These are phyloP conservation scores for Nakataea oryzae DNA, from an alignment of 2,329 filamentous ascomycete genomes.

Conservation along the genomic window DNA sequence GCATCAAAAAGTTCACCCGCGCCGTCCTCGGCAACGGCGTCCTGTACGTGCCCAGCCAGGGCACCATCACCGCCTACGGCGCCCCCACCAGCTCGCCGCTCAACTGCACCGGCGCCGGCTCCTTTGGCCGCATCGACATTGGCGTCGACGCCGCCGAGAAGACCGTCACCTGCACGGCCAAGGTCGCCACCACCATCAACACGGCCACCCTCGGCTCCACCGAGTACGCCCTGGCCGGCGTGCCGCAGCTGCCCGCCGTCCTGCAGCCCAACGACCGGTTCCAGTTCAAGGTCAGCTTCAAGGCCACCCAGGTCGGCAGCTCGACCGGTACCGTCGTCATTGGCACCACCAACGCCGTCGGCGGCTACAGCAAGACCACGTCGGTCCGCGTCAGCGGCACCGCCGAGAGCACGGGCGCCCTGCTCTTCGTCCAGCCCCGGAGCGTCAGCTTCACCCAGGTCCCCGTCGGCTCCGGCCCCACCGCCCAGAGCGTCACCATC, in stretches of 20 bases:
- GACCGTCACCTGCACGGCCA: conserved; percentile 36
- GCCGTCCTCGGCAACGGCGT: conserved; percentile 47
- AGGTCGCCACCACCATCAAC: conserved; percentile 29
- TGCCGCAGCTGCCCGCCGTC: conserved; percentile 18
- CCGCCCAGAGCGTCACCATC: conserved; percentile 32
- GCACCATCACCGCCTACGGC: conserved; percentile 44
- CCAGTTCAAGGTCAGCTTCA: conserved; percentile 31
- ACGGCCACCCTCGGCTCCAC: conserved; percentile 23
- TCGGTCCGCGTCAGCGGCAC: conserved; percentile 37
- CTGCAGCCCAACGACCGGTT: conserved; percentile 27
- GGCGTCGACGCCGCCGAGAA: conserved; percentile 19
- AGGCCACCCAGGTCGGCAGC: conserved; percentile 33
- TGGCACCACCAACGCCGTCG: conserved; percentile 32
- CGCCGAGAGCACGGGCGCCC: conserved; percentile 31
- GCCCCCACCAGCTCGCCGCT: conserved; percentile 42
- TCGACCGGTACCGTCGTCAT: conserved; percentile 35
- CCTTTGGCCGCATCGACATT: conserved; percentile 35
- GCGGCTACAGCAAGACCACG: conserved; percentile 34
- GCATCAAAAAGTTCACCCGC: conserved; percentile 44
- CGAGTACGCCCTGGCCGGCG: conserved; percentile 23
- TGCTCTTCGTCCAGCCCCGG: conserved; percentile 36
- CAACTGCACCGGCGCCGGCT: conserved; percentile 34
- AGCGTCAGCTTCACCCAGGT: conserved; percentile 37
- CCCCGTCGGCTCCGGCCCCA: conserved; percentile 28
- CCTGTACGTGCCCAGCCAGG: conserved; percentile 40